A percentile compares a stretch with the other conserved stretches of the same genome.
Conservation (phyloP, 2,329 filamentous ascomycete species). For the Dendryphion nanum region DNA sequence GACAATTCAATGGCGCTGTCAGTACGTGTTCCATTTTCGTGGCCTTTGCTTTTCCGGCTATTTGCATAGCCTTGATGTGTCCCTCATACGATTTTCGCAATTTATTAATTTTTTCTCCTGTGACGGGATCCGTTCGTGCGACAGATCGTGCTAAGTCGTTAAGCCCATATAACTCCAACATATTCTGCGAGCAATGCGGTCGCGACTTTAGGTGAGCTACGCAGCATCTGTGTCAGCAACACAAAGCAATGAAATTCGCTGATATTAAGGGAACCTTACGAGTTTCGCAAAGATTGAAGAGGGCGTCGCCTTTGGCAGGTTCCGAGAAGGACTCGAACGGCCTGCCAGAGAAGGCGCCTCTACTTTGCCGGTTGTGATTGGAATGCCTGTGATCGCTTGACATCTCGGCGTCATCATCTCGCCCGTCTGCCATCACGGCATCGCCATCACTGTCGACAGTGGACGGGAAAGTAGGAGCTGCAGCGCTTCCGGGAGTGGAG, state of each 20-base stretch:
- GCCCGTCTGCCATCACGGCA: slow-evolving; percentile 40
- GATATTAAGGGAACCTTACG: slow-evolving; percentile 28
- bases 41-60: slow-evolving; percentile 51
- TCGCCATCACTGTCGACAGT: slow-evolving; percentile 44
- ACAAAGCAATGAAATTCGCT: slow-evolving; percentile 17
- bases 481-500: slow-evolving; percentile 40
- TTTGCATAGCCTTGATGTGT: slow-evolving; percentile 50
- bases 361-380: slow-evolving; percentile 47
- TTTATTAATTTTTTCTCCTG: slow-evolving; percentile 65
- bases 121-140: slow-evolving; percentile 58
- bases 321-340: slow-evolving; percentile 22
- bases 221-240: slow-evolving; percentile 28
- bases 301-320: slow-evolving; percentile 26
- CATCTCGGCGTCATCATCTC: slow-evolving; percentile 24
- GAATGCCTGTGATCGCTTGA: slow-evolving; percentile 41
- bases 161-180: slow-evolving; percentile 59
- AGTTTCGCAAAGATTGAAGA: slow-evolving; percentile 38
- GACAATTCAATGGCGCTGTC: slow-evolving; percentile 34
- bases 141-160: slow-evolving; percentile 57
- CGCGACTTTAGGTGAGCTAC: slow-evolving; percentile 45
- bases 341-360: slow-evolving; percentile 6
- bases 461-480: slow-evolving; percentile 28
- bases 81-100: slow-evolving; percentile 58
- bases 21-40: slow-evolving; percentile 40
- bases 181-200: slow-evolving; percentile 58